Conservation (phyloP, 768 basidiomycete species). For the Chlorophyllum brunneum region DNA sequence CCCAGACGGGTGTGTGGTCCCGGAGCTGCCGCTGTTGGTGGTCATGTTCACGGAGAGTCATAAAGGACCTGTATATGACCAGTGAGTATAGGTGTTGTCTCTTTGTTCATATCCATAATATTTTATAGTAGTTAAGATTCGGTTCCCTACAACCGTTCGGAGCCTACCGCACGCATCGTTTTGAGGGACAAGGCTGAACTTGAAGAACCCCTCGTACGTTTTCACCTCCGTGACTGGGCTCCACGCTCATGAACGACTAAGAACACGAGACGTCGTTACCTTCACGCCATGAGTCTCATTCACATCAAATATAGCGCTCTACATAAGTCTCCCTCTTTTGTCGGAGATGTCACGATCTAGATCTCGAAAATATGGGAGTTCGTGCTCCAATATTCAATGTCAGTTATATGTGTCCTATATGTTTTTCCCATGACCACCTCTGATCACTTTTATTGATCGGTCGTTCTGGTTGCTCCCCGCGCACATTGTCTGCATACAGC, state of each 20-base stretch:
- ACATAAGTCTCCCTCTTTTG: not conserved
- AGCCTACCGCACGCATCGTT: slow-evolving; percentile 70
- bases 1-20: slow-evolving; percentile 52
- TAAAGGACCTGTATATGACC: slow-evolving; percentile 58
- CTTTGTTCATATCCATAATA: not conserved
- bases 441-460: not conserved
- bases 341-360: slow-evolving; percentile 26
- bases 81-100: slow-evolving; percentile 35
- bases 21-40: not conserved
- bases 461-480: not conserved
- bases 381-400: slow-evolving; percentile 88
- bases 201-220: slow-evolving; percentile 55
- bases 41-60: no score
- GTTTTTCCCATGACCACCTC: not conserved
- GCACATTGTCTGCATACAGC: slow-evolving; percentile 34
- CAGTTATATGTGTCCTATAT: slow-evolving; percentile 48
- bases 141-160: slow-evolving; percentile 68
- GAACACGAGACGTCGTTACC: slow-evolving; percentile 82
- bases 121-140: slow-evolving; percentile 62
- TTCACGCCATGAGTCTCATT: slow-evolving; percentile 87
- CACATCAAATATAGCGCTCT: slow-evolving; percentile 64
- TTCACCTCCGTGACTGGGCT: not conserved
- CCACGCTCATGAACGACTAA: slow-evolving; percentile 19
- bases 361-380: slow-evolving; percentile 79
- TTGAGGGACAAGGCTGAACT: slow-evolving; percentile 61